phyloP scores from a whole-genome alignment of 2,329 filamentous ascomycete species.

The Colletotrichum sp. region DNA sequence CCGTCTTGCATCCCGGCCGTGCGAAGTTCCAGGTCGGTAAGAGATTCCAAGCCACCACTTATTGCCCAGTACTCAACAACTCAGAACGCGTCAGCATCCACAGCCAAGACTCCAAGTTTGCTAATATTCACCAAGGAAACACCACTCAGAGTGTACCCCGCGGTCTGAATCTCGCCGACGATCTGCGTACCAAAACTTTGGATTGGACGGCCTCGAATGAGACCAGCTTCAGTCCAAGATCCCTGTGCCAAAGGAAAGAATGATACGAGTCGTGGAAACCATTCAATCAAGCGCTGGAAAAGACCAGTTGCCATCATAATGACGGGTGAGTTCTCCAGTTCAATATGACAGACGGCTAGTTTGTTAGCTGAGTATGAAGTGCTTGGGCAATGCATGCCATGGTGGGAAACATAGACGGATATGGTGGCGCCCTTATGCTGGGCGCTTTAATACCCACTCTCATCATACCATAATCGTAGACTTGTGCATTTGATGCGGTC shows the following conservation, averaged over 20 bases:
- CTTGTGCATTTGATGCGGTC: too few species aligned
- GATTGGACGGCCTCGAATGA: not conserved
- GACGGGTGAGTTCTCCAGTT: not conserved
- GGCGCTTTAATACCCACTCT: too few species aligned
- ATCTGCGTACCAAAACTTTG: not conserved
- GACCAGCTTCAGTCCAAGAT: not conserved
- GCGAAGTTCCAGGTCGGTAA: not conserved
- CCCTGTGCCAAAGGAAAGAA: not conserved
- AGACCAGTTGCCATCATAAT: not conserved
- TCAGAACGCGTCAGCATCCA: not conserved
- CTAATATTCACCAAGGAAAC: not conserved
- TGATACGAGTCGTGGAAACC: not conserved
- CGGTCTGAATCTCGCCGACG: not conserved
- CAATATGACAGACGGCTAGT: not conserved
- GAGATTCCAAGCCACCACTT: not conserved
- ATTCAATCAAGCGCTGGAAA: not conserved
- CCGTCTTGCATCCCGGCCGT: not conserved
- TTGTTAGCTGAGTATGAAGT: too few species aligned
- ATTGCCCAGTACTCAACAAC: not conserved
- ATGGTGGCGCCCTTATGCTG: too few species aligned
- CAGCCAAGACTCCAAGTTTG: not conserved
- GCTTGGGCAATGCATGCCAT: too few species aligned
- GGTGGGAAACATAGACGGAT: too few species aligned
- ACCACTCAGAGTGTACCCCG: not conserved
- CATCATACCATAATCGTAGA: too few species aligned